These are phyloP conservation scores for Paradendryphiella salina DNA, from an alignment of 2,329 filamentous ascomycete genomes.

Conservation along the genomic window DNA sequence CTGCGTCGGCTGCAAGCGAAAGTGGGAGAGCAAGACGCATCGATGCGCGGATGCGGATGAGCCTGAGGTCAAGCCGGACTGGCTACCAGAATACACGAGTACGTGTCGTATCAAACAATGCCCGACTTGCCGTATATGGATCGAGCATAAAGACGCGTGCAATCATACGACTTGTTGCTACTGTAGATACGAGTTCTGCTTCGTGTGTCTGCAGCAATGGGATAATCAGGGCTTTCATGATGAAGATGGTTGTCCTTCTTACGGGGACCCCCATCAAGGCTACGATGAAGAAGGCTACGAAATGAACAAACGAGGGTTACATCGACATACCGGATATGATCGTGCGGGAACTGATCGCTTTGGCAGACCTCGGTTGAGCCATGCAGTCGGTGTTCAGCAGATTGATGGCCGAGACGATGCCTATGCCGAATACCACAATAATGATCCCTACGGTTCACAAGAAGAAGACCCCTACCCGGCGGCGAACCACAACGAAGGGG, in stretches of 20 bases:
- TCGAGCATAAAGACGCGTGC: constrained; percentile 20
- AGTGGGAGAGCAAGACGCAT: constrained; percentile 5
- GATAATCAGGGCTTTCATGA: background rate
- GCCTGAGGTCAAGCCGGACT: background rate
- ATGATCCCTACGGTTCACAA: too few species aligned
- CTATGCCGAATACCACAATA: too few species aligned
- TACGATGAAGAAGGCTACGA: constrained; percentile 19
- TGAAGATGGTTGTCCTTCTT: constrained; percentile 2
- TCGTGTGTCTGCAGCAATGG: constrained; percentile 16
- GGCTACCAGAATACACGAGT: constrained; percentile 14
- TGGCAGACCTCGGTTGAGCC: too few species aligned
- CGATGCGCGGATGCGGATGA: background rate
- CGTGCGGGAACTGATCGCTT: constrained; percentile 3
- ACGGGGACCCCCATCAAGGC: constrained; percentile 6
- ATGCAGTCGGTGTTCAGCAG: too few species aligned
- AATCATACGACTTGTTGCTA: constrained; percentile 19
- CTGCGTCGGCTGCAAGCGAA: constrained; percentile 9
- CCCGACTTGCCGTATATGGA: constrained; percentile 13
- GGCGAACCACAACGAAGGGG: too few species aligned
- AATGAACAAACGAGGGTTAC: constrained; percentile 3
- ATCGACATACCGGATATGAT: constrained; percentile 10
- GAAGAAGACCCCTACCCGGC: too few species aligned
- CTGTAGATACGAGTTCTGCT: constrained; percentile 19
- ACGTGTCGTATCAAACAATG: constrained; percentile 20
- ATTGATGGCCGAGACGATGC: too few species aligned